phyloP scores from a whole-genome alignment of 805 yeast genomes.

The Isabelozyma heimii region DNA sequence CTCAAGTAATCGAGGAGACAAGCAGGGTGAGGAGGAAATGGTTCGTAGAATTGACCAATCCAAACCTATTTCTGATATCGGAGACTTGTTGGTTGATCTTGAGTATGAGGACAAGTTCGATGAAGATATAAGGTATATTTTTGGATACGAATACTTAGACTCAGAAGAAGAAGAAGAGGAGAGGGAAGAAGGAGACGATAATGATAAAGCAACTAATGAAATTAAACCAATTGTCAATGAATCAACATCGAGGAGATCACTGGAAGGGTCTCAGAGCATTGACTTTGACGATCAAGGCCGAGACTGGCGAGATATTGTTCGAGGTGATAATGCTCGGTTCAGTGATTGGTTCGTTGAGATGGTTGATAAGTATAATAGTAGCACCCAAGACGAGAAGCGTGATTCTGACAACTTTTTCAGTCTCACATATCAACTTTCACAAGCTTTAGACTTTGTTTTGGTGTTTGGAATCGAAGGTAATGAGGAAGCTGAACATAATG shows the following conservation, averaged over 20 bases:
- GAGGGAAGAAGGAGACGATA: neutral
- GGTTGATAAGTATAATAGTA: slow-evolving; percentile 8
- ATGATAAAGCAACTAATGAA: neutral
- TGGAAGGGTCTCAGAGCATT: slow-evolving; percentile 18
- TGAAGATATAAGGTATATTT: slow-evolving; percentile 63
- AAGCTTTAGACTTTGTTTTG: slow-evolving; percentile 21
- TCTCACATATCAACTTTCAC: slow-evolving; percentile 20
- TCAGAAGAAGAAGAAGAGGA: slow-evolving; percentile 10
- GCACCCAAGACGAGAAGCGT: slow-evolving; percentile 2
- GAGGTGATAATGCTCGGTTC: slow-evolving; percentile 49
- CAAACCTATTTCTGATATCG: slow-evolving; percentile 38
- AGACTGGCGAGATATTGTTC: slow-evolving; percentile 72
- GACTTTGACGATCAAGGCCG: slow-evolving; percentile 59
- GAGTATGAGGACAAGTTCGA: slow-evolving; percentile 65
- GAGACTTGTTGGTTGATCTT: slow-evolving; percentile 52
- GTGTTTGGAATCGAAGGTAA: slow-evolving; percentile 24
- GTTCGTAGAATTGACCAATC: slow-evolving; percentile 16
- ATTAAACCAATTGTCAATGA: neutral
- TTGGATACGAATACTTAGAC: slow-evolving; percentile 51
- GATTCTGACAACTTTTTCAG: slow-evolving; percentile 28
- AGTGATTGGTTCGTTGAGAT: slow-evolving; percentile 16
- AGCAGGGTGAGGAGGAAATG: slow-evolving; percentile 6
- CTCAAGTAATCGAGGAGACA: neutral
- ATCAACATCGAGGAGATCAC: slow-evolving; percentile 15
- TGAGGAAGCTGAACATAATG: slow-evolving; percentile 13